Evolutionary conservation across 371 early-diverging fungal genomes (phyloP), one percentile per base, ranked within the genome.

Genomic region (Sporodiniella umbellata): DNA sequence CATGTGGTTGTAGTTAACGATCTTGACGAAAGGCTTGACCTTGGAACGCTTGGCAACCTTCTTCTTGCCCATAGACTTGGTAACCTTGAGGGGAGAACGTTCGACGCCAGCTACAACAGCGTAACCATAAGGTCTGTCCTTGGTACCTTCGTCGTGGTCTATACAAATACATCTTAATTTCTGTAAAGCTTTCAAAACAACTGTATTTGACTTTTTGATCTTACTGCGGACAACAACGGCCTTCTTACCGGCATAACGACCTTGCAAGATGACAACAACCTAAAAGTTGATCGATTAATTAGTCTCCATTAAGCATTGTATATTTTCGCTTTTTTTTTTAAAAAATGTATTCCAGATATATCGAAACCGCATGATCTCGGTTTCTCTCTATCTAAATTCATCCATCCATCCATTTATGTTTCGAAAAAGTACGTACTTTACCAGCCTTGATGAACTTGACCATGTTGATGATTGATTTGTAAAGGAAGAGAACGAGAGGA

Each of bases 191-290:
- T n/a, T n/a, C n/a, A n/a, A n/a, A n/a, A n/a, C n/a, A n/a, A n/a
- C n/a, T n/a, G n/a, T n/a, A n/a, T n/a, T n/a, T n/a, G n/a, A n/a
- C n/a, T n/a, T n/a, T n/a, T n/a, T n/a, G n/a, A n/a, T n/a, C n/a
- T n/a, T 81, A 88, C 88, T 91, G 83, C 96, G 95, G 74, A 97
- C 91, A 69, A 98, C 93, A 66, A 98, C 98, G 60, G 97, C 98
- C 90, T 98, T 97, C 86, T 94, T 95, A 66, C 99, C 99, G 78
- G 99, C 98, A 69, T 89, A 92, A 64, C 96, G 93, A 63, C 99
- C 99, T 70, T 93, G 90, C 60, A 96, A 92, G 75, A 98, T 79
- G 60, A 98, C 87, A 65, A 94, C 98, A 68, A 96, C 97, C 92
- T 97, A 56, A 38, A 14, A n/a, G n/a, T n/a, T n/a, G n/a, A n/a